phyloP scores from a whole-genome alignment of 2,329 filamentous ascomycete genomes.

The Apiospora phragmitis region DNA sequence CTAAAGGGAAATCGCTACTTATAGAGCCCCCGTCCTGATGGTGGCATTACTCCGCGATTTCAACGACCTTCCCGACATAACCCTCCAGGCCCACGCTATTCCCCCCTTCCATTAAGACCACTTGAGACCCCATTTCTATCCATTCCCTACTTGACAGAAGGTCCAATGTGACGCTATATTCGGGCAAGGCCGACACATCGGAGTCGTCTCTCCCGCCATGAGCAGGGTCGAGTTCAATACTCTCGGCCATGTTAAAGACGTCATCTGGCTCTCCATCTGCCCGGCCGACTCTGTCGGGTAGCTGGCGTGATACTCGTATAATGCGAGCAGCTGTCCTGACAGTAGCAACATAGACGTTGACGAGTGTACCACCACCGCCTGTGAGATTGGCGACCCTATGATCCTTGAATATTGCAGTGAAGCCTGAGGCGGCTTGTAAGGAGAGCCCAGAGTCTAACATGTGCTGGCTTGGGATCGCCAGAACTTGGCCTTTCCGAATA shows the following conservation, averaged over 20 bases:
- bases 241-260: conserved; percentile 59
- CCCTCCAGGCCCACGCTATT: conserved; percentile 69
- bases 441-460: conserved; percentile 57
- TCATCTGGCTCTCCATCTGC: conserved; percentile 48
- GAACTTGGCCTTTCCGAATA: conserved; percentile 79
- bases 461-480: conserved; percentile 63
- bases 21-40: neutral
- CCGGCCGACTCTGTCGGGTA: conserved; percentile 25
- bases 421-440: conserved; percentile 65
- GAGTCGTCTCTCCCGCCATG: conserved; percentile 25
- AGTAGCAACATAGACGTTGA: conserved; percentile 86
- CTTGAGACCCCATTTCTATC: conserved; percentile 69
- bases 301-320: conserved; percentile 48
- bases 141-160: conserved; percentile 71
- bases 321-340: conserved; percentile 81
- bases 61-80: conserved; percentile 67
- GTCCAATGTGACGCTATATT: conserved; percentile 64
- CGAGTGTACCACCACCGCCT: conserved; percentile 66
- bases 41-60: conserved; percentile 53
- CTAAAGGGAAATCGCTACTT: neutral
- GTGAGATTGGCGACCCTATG: conserved; percentile 62
- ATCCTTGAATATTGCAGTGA: conserved; percentile 71
- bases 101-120: conserved; percentile 72
- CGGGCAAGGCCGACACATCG: conserved; percentile 25
- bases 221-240: conserved; percentile 38